A percentile compares a stretch with the other conserved stretches of the same genome.
Evolutionary conservation across 2,329 filamentous ascomycete genomes (phyloP).

Genomic region (Huntiella moniliformis): DNA sequence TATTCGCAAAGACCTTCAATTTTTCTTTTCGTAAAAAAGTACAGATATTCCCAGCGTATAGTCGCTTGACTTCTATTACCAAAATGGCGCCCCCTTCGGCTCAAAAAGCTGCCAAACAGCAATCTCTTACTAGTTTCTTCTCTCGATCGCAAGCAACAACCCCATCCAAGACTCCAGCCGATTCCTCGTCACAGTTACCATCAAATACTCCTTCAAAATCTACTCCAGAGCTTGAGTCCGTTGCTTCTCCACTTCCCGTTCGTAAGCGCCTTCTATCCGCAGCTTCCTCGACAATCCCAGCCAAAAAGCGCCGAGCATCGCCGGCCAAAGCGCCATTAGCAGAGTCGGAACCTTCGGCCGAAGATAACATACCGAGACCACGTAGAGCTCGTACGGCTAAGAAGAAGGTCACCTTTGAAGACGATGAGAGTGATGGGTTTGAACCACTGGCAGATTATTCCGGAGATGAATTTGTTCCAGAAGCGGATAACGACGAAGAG

Average conservation of each 20-base stretch:
- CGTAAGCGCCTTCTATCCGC: slow-evolving; percentile 13
- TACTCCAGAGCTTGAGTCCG: slow-evolving; percentile 12
- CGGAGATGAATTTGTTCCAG: background rate
- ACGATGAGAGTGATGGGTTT: slow-evolving; percentile 2
- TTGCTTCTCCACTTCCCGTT: slow-evolving; percentile 17
- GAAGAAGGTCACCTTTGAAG: background rate
- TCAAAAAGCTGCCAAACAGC: slow-evolving; percentile 44
- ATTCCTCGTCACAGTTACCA: too few species aligned
- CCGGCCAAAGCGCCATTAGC: background rate
- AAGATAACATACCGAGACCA: too few species aligned
- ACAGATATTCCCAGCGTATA: background rate
- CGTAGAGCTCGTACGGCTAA: too few species aligned
- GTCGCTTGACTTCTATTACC: background rate
- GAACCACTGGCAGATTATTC: background rate
- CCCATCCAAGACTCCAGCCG: slow-evolving; percentile 6
- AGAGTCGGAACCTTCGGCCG: too few species aligned
- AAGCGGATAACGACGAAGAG: too few species aligned
- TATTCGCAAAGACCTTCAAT: too few species aligned
- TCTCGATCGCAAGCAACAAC: slow-evolving; percentile 31
- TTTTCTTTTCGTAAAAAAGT: too few species aligned
- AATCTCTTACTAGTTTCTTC: slow-evolving; percentile 77
- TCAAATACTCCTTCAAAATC: background rate
- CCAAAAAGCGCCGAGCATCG: slow-evolving; percentile 8
- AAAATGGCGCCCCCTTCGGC: slow-evolving; percentile 19
- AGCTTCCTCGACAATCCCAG: slow-evolving; percentile 12